Evolutionary conservation across 805 yeast genomes (phyloP).

Genomic region (Candida glaebosa): DNA sequence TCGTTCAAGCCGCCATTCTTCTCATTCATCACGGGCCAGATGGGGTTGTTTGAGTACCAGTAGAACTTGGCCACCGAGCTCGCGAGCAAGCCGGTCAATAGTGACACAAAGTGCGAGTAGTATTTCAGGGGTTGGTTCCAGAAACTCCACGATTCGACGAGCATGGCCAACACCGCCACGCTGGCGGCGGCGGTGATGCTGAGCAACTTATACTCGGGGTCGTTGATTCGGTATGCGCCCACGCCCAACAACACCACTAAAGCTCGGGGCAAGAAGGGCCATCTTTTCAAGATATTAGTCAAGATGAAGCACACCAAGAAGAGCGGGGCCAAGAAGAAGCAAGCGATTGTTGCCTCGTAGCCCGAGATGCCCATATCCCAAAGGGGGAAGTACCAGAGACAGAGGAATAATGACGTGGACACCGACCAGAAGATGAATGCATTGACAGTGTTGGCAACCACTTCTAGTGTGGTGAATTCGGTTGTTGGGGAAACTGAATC

Average conservation of each 20-base stretch:
- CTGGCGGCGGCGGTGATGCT: slow-evolving; percentile 63
- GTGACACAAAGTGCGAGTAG: slow-evolving; percentile 51
- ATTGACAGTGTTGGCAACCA: slow-evolving; percentile 51
- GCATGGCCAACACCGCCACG: slow-evolving; percentile 58
- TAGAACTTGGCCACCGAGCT: slow-evolving; percentile 75
- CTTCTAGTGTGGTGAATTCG: slow-evolving; percentile 33
- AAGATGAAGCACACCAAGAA: slow-evolving; percentile 43
- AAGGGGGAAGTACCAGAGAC: slow-evolving; percentile 95
- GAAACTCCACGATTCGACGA: slow-evolving; percentile 45
- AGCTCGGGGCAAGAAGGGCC: slow-evolving; percentile 54
- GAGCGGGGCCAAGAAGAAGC: slow-evolving; percentile 57
- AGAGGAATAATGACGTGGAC: slow-evolving; percentile 72
- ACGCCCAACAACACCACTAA: slow-evolving; percentile 62
- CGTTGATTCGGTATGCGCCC: slow-evolving; percentile 66
- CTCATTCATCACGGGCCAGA: slow-evolving; percentile 92
- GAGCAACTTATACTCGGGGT: slow-evolving; percentile 69
- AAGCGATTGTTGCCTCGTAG: slow-evolving; percentile 66
- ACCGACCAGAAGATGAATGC: slow-evolving; percentile 84
- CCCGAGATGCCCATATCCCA: slow-evolving; percentile 99
- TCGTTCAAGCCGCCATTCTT: slow-evolving; percentile 84
- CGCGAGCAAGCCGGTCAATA: slow-evolving; percentile 66
- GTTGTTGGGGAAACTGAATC: background rate
- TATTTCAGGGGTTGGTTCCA: slow-evolving; percentile 25
- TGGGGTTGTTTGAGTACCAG: slow-evolving; percentile 82
- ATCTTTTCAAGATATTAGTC: slow-evolving; percentile 31